phyloP scores from a whole-genome alignment of 352 stramenopile species.

The Pythium periplocum region DNA sequence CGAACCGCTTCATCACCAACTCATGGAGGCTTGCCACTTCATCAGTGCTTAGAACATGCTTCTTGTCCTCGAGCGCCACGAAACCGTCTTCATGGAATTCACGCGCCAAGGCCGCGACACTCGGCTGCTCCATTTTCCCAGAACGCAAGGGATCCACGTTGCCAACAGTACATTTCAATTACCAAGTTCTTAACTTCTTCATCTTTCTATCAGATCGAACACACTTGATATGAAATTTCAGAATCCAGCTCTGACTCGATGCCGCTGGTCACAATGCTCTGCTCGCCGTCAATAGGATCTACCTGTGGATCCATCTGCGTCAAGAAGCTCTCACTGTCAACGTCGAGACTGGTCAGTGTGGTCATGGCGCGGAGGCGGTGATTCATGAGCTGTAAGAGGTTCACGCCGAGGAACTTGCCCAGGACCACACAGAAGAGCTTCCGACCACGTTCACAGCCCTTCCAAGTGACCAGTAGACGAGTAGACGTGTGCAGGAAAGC shows the following conservation, averaged over 20 bases:
- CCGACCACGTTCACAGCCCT: constrained; percentile 43
- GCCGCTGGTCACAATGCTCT: too few relatives aligned
- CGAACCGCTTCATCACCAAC: constrained; percentile 30
- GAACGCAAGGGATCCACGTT: too few relatives aligned
- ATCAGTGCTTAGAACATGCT: constrained; percentile 1
- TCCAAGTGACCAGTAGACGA: constrained; percentile 30
- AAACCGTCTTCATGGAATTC: constrained; percentile 46
- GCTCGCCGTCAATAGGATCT: too few relatives aligned
- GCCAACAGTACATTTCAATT: too few relatives aligned
- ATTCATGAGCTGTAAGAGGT: constrained; percentile 15
- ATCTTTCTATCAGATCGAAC: too few relatives aligned
- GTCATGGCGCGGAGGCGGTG: too few relatives aligned
- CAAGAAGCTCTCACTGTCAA: too few relatives aligned
- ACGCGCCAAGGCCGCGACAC: constrained; percentile 3
- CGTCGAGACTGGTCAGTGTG: too few relatives aligned
- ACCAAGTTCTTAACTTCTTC: too few relatives aligned
- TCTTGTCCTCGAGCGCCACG: constrained; percentile 22
- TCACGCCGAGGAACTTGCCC: constrained; percentile 51
- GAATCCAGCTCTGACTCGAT: too few relatives aligned
- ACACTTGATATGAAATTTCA: too few relatives aligned
- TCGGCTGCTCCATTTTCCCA: not conserved
- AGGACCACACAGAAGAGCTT: constrained; percentile 31
- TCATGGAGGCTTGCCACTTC: not conserved
- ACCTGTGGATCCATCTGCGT: too few relatives aligned
- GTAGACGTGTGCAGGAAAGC: constrained; percentile 39